Base-by-base conservation (phyloP, 805 yeast genomes). In the Wickerhamomyces chambardii region DNA sequence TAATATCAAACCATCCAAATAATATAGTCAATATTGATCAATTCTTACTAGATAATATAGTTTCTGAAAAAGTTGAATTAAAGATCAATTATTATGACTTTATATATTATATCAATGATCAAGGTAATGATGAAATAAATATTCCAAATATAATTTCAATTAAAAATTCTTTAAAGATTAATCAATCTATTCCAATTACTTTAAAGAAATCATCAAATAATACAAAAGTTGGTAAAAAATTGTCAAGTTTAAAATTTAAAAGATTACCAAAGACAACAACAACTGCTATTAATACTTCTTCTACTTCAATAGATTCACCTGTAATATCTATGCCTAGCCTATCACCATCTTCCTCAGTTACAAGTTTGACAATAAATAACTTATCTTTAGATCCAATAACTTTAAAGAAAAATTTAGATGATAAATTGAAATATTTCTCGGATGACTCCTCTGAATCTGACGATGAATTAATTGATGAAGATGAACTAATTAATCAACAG, bases 391-490 rank as follows among this genome's bases (percentile, higher is more conserved):
- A n/a, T n/a, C n/a, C n/a, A n/a, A n/a, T n/a, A n/a, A n/a, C n/a
- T n/a, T n/a, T n/a, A n/a, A n/a, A n/a, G n/a, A n/a, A n/a, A n/a
- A 40, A 44, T 27, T 35, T 42, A 0, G 15, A 37, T 16, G 46
- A 43, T 28, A 51, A 51, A 36, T 21, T 51, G 31, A 46, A 42
- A 39, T 49, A 36, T 32, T 42, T 51, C 3, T 14, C 15, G 17
- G 48, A 43, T 17, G 45, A 47, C 3, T 28, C n/a, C n/a, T n/a
- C 26, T 5, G 28, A 25, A 8, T 53, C 47, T 15, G 52, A 50
- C 10, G 54, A 50, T 18, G 57, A 50, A 19, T 37, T 55, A 17
- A 54, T 53, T 15, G 50, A 65, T 39, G 73, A 68, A 43, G 51
- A 67, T 32, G 64, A 56, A 30, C 52, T 70, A 25, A 52, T 71